Conservation (phyloP, 1,284 basidiomycete species). For the Ceratobasidium sp. region DNA sequence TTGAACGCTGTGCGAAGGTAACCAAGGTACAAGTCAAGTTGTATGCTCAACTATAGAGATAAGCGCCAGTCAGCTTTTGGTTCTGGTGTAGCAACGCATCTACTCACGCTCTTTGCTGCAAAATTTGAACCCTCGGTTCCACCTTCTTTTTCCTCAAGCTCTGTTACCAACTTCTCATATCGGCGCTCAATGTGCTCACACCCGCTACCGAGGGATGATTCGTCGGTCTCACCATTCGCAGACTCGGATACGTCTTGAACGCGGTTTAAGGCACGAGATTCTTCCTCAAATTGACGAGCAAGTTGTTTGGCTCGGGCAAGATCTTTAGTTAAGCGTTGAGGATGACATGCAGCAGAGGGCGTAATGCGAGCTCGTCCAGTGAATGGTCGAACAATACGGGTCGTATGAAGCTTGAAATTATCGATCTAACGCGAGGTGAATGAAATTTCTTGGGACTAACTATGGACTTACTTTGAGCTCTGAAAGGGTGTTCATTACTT, state of each 20-base stretch:
- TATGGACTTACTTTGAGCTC: slow-evolving; percentile 83
- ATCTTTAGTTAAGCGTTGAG: slow-evolving; percentile 80
- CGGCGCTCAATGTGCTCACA: slow-evolving; percentile 63
- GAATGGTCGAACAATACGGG: slow-evolving; percentile 80
- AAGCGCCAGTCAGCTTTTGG: not conserved
- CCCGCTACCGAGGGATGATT: slow-evolving; percentile 46
- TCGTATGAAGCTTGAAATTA: slow-evolving; percentile 89
- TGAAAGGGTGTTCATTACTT: slow-evolving; percentile 72
- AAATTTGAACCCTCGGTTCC: slow-evolving; percentile 67
- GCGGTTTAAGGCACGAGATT: slow-evolving; percentile 48
- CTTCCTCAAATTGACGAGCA: slow-evolving; percentile 74
- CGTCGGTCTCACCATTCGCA: slow-evolving; percentile 52
- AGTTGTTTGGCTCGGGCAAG: slow-evolving; percentile 74
- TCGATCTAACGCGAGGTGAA: slow-evolving; percentile 69
- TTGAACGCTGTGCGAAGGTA: slow-evolving; percentile 85
- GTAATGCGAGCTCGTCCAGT: slow-evolving; percentile 77
- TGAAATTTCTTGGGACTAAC: slow-evolving; percentile 29
- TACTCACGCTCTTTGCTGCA: slow-evolving; percentile 67
- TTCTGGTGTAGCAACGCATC: slow-evolving; percentile 1
- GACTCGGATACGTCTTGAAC: slow-evolving; percentile 44
- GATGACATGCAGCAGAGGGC: slow-evolving; percentile 80
- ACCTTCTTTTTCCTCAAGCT: slow-evolving; percentile 67
- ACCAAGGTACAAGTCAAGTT: slow-evolving; percentile 80
- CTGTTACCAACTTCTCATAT: slow-evolving; percentile 73
- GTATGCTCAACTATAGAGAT: slow-evolving; percentile 27